Evolutionary conservation across 176 grass and related monocot species (phyloP), one percentile per base, ranked within the genome.

Genomic region (Tuctoria greenei): DNA sequence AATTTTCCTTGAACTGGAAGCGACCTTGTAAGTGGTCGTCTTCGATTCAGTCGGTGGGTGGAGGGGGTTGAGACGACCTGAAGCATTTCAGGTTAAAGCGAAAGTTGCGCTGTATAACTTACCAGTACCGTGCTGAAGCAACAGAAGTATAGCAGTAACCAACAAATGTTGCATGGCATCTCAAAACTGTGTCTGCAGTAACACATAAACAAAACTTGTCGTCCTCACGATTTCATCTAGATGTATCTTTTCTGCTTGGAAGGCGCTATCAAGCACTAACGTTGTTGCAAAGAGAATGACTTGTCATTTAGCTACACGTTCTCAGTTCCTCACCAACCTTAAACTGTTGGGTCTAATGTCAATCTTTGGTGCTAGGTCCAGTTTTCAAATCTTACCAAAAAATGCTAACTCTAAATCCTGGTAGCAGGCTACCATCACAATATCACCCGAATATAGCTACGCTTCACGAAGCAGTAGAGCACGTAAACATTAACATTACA

Each of bases 1-100:
- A 55, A 56, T n/a, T 66, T 66, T 73, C 60, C 75, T 78, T 79
- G 60, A 27, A 73, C 28, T 39, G 35, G 60, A 79, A 58, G 71
- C 20, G 36, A 85, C 59, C 37, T 79, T 60, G 31, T 24, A 64
- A 5, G 44, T 23, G 13, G 18, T 24, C 59, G 49, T 62, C 47
- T 58, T 72, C 18, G 2, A n/a, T 6, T n/a, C 10, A 72, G 39
- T 67, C 59, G 67, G 75, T 67, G 26, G 60, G 27, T 50, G 52
- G 31, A 61, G 16, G 23, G 42, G 13, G n/a, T 55, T 43, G 59
- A 43, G 58, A 34, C 37, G n/a, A 42, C 5, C 18, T 60, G 40
- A 73, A 79, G 75, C 61, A 73, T 67, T 47, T 50, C 15, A 66
- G 47, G 35, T 38, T 65, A 78, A 74, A 57, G 51, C 39, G 40